phyloP scores from a whole-genome alignment of 148 eudicot species.

The Suaeda aralocaspica region DNA sequence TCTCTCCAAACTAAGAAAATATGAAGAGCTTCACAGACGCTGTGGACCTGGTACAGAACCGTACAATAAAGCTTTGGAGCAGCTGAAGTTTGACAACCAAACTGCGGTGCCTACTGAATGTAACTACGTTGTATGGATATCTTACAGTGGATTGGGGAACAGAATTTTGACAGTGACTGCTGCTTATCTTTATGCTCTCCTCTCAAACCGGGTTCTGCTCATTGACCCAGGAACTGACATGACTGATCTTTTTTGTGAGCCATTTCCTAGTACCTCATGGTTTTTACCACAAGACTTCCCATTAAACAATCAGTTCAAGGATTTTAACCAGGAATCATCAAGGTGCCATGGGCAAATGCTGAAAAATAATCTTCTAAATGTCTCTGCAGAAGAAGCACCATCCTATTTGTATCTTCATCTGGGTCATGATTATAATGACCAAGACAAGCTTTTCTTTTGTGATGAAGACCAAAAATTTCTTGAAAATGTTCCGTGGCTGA shows the following conservation, averaged over 20 bases:
- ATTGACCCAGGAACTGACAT: slow-evolving; percentile 80
- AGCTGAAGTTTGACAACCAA: slow-evolving; percentile 29
- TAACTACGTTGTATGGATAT: slow-evolving; percentile 83
- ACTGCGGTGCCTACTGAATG: slow-evolving; percentile 47
- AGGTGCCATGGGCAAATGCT: slow-evolving; percentile 63
- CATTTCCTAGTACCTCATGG: slow-evolving; percentile 82
- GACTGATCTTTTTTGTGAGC: slow-evolving; percentile 86
- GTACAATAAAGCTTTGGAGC: slow-evolving; percentile 57
- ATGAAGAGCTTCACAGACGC: slow-evolving; percentile 72
- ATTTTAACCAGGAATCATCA: slow-evolving; percentile 48
- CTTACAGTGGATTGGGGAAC: slow-evolving; percentile 92
- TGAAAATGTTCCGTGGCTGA: slow-evolving; percentile 64
- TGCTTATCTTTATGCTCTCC: slow-evolving; percentile 81
- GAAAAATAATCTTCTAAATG: slow-evolving; percentile 38
- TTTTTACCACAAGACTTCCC: slow-evolving; percentile 86
- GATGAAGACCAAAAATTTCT: slow-evolving; percentile 65
- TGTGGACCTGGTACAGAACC: slow-evolving; percentile 82
- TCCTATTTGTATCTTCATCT: slow-evolving; percentile 74
- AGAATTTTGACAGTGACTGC: slow-evolving; percentile 74
- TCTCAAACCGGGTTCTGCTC: slow-evolving; percentile 74
- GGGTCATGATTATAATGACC: slow-evolving; percentile 71
- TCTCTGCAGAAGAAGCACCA: slow-evolving; percentile 29
- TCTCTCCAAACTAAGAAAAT: slow-evolving; percentile 67
- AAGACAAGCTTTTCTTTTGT: slow-evolving; percentile 91
- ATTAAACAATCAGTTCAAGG: slow-evolving; percentile 36